phyloP scores from a whole-genome alignment of 1,284 basidiomycete species.

The Hymenochaete sp. region DNA sequence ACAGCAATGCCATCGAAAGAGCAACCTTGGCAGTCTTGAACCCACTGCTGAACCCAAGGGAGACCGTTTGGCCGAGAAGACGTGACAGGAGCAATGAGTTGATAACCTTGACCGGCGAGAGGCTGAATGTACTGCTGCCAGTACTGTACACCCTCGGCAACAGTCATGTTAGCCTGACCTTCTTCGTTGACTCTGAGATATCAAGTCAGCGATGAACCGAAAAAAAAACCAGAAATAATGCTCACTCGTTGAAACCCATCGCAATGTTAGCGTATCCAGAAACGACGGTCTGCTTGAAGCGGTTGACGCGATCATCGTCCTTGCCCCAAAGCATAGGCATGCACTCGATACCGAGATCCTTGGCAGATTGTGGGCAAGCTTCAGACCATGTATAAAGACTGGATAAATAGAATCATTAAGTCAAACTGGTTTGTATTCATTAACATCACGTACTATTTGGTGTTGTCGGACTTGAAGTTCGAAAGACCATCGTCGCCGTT shows the following conservation, averaged over 20 bases:
- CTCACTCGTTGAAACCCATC: conserved; percentile 67
- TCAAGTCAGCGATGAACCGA: background rate
- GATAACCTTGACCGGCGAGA: conserved; percentile 46
- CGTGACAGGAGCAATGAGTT: conserved; percentile 56
- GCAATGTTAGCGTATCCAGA: conserved; percentile 43
- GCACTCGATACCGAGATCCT: conserved; percentile 38
- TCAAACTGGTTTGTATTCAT: background rate
- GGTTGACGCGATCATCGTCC: conserved; percentile 31
- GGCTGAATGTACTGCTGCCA: conserved; percentile 61
- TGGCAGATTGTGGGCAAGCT: conserved; percentile 30
- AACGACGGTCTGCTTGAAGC: conserved; percentile 37
- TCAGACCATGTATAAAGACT: conserved; percentile 57
- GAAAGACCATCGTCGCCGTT: conserved; percentile 38
- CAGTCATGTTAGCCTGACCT: conserved; percentile 54
- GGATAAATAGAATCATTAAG: conserved; percentile 1
- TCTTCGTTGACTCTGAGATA: conserved; percentile 45
- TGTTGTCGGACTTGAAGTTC: conserved; percentile 37
- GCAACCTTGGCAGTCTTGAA: conserved; percentile 20
- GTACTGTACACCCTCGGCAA: conserved; percentile 39
- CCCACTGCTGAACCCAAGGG: conserved; percentile 14
- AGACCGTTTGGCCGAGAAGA: conserved; percentile 54
- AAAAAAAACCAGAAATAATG: conserved; percentile 16
- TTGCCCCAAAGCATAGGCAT: conserved; percentile 66
- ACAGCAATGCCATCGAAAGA: conserved; percentile 44
- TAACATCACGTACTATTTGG: conserved; percentile 35